phyloP scores from a whole-genome alignment of 1,139 yeast species.

The Kodamaea plutei region DNA sequence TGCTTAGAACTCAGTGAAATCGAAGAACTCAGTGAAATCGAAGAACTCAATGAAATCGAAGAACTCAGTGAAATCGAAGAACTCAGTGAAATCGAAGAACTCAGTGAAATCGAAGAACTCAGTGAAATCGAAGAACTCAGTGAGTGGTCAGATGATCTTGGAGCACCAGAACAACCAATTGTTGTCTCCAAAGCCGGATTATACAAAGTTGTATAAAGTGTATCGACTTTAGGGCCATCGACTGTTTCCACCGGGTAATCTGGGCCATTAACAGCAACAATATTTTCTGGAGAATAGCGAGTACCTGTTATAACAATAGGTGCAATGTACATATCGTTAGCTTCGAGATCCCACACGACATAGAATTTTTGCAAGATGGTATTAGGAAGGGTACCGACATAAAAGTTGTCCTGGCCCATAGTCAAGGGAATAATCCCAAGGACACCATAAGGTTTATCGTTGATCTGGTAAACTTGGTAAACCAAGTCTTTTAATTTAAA shows the following conservation, averaged over 20 bases:
- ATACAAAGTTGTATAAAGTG: conserved; percentile 16
- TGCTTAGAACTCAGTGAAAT: neutral
- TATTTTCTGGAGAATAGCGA: neutral
- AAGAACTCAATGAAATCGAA: neutral
- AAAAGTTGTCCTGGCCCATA: conserved; percentile 14
- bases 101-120: neutral
- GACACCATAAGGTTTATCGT: conserved; percentile 14
- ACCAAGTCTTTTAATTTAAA: conserved; percentile 17
- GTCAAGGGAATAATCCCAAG: conserved; percentile 12
- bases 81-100: neutral
- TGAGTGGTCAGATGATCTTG: neutral
- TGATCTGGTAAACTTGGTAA: conserved; percentile 10
- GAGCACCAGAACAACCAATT: conserved; percentile 3
- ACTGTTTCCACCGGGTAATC: conserved; percentile 16
- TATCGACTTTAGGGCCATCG: conserved; percentile 13
- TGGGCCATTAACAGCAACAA: conserved; percentile 2
- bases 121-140: neutral
- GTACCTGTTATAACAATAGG: conserved; percentile 1
- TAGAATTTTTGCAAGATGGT: conserved; percentile 16
- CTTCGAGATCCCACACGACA: conserved; percentile 20
- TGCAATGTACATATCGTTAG: conserved; percentile 17
- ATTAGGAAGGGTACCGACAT: conserved; percentile 19
- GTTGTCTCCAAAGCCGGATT: conserved; percentile 13
- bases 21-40: neutral
- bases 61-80: neutral